Evolutionary conservation across 2,329 filamentous ascomycete species (phyloP).

Genomic region (Scortechinia acanthostroma): DNA sequence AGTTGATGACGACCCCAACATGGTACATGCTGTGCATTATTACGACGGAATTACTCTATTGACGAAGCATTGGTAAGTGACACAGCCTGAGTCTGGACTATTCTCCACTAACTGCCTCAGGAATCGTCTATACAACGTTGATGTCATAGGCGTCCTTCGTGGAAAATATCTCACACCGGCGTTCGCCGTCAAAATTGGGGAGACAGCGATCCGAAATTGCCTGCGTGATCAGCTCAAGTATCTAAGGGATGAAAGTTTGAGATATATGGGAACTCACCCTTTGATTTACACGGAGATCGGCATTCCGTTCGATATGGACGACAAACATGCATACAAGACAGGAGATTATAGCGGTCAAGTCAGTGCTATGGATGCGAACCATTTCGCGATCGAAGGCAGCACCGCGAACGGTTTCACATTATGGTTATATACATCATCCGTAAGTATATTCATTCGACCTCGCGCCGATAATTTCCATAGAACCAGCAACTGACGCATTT

Average conservation of each 20-base stretch:
- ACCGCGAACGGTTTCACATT: background rate
- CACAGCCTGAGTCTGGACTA: no score
- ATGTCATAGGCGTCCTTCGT: conserved; percentile 11
- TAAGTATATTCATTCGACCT: no score
- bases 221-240: conserved; percentile 10
- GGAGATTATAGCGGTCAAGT: conserved; percentile 12
- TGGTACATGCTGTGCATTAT: conserved; percentile 12
- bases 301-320: conserved; percentile 12
- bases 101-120: background rate
- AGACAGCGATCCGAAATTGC: conserved; percentile 8
- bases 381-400: conserved; percentile 1
- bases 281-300: conserved; percentile 12
- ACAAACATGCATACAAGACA: conserved; percentile 8
- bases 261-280: conserved; percentile 5
- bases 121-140: conserved; percentile 10
- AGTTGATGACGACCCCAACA: conserved; percentile 3
- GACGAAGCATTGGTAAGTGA: conserved; percentile 12
- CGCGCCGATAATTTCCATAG: no score
- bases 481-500: background rate
- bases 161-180: conserved; percentile 10
- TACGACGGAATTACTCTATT: conserved; percentile 14
- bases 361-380: conserved; percentile 11
- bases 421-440: background rate
- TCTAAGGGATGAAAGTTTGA: conserved; percentile 7
- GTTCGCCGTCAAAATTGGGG: conserved; percentile 9